Evolutionary conservation across 2,329 filamentous ascomycete species (phyloP), one percentile per base, ranked within the genome.

Genomic region (Alternaria longipes): DNA sequence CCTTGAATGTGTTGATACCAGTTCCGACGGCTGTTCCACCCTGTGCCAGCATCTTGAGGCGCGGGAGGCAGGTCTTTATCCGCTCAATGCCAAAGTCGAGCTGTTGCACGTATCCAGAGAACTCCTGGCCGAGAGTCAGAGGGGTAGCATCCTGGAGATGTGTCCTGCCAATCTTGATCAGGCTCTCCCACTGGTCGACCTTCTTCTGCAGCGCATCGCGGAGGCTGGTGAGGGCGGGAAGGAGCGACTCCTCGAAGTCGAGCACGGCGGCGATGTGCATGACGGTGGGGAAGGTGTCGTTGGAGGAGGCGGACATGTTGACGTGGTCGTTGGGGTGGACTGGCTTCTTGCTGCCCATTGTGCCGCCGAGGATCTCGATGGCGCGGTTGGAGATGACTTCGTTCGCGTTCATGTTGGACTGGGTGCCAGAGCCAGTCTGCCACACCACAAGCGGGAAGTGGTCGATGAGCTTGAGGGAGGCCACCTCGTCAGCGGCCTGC

Each of bases 361-460:
- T 87, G 74, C 95, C 95, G 72, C 95, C 95, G 55, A 98, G 87
- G 67, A 98, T 97, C 85, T 98, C 94, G 81, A 98, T 98, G 68
- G 95, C 95, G 69, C 95, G 92, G 88, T 98, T 99, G 68, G 94
- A 97, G 82, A 99, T 98, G 82, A 99, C 95, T 82, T 99, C 95
- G 85, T 99, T 99, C 79, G 94, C 94, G 84, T 99, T 99, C 95
- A 98, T 98, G 89, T 97, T 98, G 81, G 94, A 97, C 86, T 98
- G 95, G 30, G 95, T 98, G 78, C 95, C 95, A 52, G 95, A 98
- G 67, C 95, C 95, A 56, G 95, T 99, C 86, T 99, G 95, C 95
- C 95, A 99, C 78, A 99, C 94, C 59, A 98, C 94, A 63, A 98
- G 91, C 68, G 95, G 95, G 84, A 99, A 98, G 86, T 98, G 94